These are phyloP conservation scores for Sechiopsis laciniata DNA, from an alignment of 306 rosid species.

Conservation along the genomic window DNA sequence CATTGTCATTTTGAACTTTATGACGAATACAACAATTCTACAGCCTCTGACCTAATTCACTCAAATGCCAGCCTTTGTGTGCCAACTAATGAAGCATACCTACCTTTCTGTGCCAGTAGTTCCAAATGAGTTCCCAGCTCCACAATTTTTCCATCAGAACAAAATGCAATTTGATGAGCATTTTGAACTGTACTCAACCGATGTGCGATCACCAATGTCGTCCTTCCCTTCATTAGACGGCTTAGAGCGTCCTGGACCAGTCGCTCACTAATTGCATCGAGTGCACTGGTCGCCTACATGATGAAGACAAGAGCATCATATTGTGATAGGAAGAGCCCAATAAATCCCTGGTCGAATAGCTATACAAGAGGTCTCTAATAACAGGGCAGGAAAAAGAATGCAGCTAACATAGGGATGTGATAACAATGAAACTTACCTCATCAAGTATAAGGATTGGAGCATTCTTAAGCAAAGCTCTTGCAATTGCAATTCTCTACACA, in stretches of 20 bases:
- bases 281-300: constrained; percentile 82
- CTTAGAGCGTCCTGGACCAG: constrained; percentile 78
- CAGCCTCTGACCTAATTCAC: constrained; percentile 24
- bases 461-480: constrained; percentile 80
- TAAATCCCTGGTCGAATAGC: not conserved
- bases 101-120: constrained; percentile 70
- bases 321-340: constrained; percentile 10
- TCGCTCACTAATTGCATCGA: constrained; percentile 84
- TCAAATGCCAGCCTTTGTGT: constrained; percentile 94
- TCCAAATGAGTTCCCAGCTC: constrained; percentile 79
- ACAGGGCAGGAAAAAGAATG: not conserved
- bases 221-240: constrained; percentile 77
- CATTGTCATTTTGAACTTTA: not conserved
- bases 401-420: not conserved
- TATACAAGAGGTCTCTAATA: not conserved
- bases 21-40: not conserved
- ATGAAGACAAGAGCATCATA: not conserved
- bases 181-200: constrained; percentile 85
- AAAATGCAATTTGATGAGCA: constrained; percentile 79
- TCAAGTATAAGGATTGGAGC: constrained; percentile 87
- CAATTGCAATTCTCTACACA: constrained; percentile 86
- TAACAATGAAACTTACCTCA: constrained; percentile 42
- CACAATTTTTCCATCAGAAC: constrained; percentile 57
- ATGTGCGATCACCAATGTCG: constrained; percentile 89
- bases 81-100: constrained; percentile 73